Evolutionary conservation across 345 rosid genomes (phyloP).

Genomic region (Excoecaria cochinchinensis): DNA sequence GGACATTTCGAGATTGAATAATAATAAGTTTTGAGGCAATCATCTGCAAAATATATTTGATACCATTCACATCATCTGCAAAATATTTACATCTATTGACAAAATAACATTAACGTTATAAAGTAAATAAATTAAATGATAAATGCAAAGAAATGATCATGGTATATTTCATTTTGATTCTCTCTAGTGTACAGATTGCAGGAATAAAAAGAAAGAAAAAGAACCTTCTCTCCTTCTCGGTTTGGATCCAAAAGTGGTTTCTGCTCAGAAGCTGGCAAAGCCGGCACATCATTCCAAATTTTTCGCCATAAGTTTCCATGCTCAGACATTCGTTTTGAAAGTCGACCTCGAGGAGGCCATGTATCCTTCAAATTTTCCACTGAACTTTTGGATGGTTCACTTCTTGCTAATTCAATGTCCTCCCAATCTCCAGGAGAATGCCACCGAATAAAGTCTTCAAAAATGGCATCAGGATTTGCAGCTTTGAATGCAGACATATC

Average conservation of each 20-base stretch:
- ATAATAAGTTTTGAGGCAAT: background rate
- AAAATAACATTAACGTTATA: background rate
- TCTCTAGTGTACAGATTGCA: background rate
- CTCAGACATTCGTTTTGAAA: slow-evolving; percentile 91
- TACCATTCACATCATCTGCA: background rate
- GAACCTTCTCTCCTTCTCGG: slow-evolving; percentile 94
- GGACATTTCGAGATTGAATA: background rate
- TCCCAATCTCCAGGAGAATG: slow-evolving; percentile 99
- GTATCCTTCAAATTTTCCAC: slow-evolving; percentile 37
- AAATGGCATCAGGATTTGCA: slow-evolving; percentile 87
- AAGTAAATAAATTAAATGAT: background rate
- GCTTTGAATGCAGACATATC: slow-evolving; percentile 99
- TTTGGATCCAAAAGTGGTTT: slow-evolving; percentile 83
- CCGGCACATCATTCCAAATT: slow-evolving; percentile 83
- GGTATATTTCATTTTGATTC: background rate
- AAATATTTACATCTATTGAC: background rate
- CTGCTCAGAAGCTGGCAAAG: slow-evolving; percentile 77
- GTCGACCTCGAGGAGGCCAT: slow-evolving; percentile 93
- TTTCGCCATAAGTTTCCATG: slow-evolving; percentile 84
- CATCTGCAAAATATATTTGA: background rate
- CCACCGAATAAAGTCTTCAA: slow-evolving; percentile 98
- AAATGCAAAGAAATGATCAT: background rate
- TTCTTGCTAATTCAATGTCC: slow-evolving; percentile 36
- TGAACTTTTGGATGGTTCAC: slow-evolving; percentile 41
- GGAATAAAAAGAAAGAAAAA: background rate